phyloP scores from a whole-genome alignment of 2,329 filamentous ascomycete species.

The Penicillium sp. region DNA sequence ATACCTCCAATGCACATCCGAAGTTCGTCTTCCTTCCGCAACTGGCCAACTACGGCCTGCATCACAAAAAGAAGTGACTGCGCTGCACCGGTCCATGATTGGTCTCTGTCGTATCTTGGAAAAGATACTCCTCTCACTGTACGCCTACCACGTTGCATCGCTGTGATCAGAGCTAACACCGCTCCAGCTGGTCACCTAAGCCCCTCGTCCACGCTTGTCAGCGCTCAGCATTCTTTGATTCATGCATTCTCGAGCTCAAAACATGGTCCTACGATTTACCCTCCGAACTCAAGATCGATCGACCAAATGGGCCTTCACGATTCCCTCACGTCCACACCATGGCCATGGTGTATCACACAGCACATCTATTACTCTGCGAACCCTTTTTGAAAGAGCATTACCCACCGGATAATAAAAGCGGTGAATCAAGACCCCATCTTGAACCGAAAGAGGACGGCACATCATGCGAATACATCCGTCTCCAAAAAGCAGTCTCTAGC shows the following conservation, averaged over 20 bases:
- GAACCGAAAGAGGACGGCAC: not conserved
- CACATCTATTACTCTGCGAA: constrained; percentile 31
- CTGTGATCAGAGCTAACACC: not conserved
- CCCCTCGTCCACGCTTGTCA: constrained; percentile 18
- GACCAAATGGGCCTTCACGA: constrained; percentile 12
- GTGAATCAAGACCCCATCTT: not conserved
- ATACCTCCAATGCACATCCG: constrained; percentile 10
- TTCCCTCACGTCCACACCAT: constrained; percentile 32
- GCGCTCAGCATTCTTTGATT: constrained; percentile 28
- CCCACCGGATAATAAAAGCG: not conserved
- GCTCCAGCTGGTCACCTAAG: constrained; percentile 31
- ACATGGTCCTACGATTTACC: constrained; percentile 37
- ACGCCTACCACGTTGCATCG: not conserved
- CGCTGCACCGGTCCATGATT: constrained; percentile 27
- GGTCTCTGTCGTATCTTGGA: constrained; percentile 30
- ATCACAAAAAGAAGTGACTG: constrained; percentile 15
- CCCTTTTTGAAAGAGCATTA: constrained; percentile 21
- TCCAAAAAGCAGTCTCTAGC: constrained; percentile 10
- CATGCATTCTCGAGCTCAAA: constrained; percentile 31
- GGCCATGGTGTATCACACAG: constrained; percentile 36
- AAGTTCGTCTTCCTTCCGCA: constrained; percentile 10
- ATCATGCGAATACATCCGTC: not conserved
- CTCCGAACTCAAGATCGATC: constrained; percentile 28
- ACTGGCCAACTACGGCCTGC: constrained; percentile 16
- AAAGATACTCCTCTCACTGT: constrained; percentile 32